A percentile compares a stretch with the other conserved stretches of the same genome.
Conservation (phyloP, 169 alveolate genomes). For the Eimeria falciformis region DNA sequence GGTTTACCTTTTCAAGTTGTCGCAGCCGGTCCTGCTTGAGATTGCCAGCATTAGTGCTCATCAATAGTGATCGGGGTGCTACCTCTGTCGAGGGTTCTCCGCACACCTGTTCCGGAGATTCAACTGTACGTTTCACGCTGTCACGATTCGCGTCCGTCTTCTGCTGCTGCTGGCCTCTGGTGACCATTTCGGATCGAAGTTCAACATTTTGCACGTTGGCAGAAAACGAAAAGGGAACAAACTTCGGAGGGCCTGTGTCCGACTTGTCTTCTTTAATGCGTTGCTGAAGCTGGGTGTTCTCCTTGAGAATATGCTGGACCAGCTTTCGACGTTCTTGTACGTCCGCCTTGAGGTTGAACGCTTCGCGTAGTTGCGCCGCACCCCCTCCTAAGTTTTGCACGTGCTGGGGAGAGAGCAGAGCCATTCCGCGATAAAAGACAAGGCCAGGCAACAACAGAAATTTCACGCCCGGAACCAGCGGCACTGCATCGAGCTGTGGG, state of each 20-base stretch:
- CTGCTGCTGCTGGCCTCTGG: neutral
- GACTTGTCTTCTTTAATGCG: conserved; percentile 43
- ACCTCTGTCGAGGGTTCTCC: neutral
- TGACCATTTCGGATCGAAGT: neutral
- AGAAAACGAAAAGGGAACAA: conserved; percentile 69
- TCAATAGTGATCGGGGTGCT: conserved; percentile 30
- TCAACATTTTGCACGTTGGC: conserved; percentile 70
- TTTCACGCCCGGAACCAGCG: conserved; percentile 73
- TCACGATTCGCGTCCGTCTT: conserved; percentile 12
- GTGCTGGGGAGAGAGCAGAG: conserved; percentile 54
- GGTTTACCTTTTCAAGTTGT: conserved; percentile 57
- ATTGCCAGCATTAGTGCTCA: conserved; percentile 18
- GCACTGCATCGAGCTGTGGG: conserved; percentile 68
- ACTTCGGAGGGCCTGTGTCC: conserved; percentile 75
- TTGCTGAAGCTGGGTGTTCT: conserved; percentile 55
- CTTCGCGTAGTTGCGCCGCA: conserved; percentile 54
- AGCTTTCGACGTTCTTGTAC: conserved; percentile 69
- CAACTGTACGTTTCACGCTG: conserved; percentile 16
- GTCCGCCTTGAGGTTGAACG: conserved; percentile 50
- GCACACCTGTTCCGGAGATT: neutral
- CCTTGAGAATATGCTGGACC: conserved; percentile 63
- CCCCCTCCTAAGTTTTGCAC: conserved; percentile 62
- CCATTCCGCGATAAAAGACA: conserved; percentile 28
- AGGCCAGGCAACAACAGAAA: conserved; percentile 61
- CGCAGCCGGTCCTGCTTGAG: conserved; percentile 56